Conservation (phyloP, 345 rosid species). For the Combretum micranthum region DNA sequence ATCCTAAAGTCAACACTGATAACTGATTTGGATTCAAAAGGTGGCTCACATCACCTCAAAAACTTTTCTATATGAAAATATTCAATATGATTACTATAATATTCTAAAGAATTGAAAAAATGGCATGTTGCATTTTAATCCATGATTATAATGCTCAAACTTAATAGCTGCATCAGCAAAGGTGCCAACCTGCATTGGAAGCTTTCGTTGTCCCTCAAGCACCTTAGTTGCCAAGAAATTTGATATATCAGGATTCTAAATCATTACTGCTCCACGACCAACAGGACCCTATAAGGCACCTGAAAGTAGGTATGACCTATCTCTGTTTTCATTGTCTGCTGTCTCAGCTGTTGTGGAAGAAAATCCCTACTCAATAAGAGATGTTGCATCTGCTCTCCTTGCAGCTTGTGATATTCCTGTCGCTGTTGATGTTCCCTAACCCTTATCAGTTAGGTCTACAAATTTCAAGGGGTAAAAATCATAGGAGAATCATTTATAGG, state of each 20-base stretch:
- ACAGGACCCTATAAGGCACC: conserved; percentile 20
- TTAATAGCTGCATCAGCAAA: conserved; percentile 35
- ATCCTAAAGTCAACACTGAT: conserved; percentile 32
- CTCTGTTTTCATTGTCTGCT: conserved; percentile 12
- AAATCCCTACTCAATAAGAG: conserved; percentile 16
- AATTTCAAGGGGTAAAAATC: conserved; percentile 7
- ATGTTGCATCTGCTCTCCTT: conserved; percentile 30
- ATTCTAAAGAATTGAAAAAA: neutral
- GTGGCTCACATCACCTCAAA: conserved; percentile 36
- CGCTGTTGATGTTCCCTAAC: conserved; percentile 31
- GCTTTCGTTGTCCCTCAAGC: conserved; percentile 44
- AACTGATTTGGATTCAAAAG: conserved; percentile 41
- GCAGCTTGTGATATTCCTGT: conserved; percentile 15
- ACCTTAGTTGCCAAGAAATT: conserved; percentile 37
- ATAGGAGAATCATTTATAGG: neutral
- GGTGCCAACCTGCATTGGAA: conserved; percentile 47
- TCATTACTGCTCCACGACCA: conserved; percentile 25
- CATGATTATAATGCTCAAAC: conserved; percentile 17
- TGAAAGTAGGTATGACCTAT: conserved; percentile 22
- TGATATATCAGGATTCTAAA: conserved; percentile 33
- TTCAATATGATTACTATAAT: neutral
- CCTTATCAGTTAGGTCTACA: conserved; percentile 39
- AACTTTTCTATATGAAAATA: conserved; percentile 28
- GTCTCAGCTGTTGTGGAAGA: conserved; percentile 17
- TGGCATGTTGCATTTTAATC: neutral